These are phyloP conservation scores for Suillus paluster DNA, from an alignment of 768 basidiomycete genomes.

Conservation along the genomic window DNA sequence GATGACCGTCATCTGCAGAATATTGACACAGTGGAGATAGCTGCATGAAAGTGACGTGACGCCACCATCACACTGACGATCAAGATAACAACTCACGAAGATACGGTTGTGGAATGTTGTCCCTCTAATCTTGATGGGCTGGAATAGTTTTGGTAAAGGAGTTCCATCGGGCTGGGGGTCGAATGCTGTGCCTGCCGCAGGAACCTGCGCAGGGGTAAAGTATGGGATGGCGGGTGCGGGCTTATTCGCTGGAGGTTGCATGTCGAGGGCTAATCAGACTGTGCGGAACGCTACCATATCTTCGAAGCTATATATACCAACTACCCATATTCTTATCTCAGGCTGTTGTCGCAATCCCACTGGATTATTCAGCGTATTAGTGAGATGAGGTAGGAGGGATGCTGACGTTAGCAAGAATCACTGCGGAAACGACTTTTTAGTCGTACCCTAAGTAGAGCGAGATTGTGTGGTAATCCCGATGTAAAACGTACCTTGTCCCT, in stretches of 20 bases:
- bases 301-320: not conserved
- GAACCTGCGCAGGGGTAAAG: constrained; percentile 51
- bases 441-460: too few species aligned
- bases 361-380: too few species aligned
- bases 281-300: not conserved
- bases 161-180: constrained; percentile 44
- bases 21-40: constrained; percentile 87
- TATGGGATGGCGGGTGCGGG: constrained; percentile 46
- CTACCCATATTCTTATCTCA: not conserved
- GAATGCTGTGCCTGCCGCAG: constrained; percentile 48
- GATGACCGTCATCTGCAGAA: constrained; percentile 71
- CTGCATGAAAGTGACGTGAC: not conserved
- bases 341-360: too few species aligned
- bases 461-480: too few species aligned
- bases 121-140: constrained; percentile 63
- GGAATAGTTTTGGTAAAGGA: constrained; percentile 56
- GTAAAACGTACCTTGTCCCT: too few species aligned
- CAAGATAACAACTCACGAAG: constrained; percentile 53
- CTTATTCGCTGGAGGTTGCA: constrained; percentile 28
- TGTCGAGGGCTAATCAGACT: not conserved
- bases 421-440: too few species aligned
- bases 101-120: constrained; percentile 77
- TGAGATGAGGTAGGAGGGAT: too few species aligned
- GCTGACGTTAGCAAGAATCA: too few species aligned
- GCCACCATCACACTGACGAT: not conserved